Percentiles rank a stretch among this genome's conserved stretches.
phyloP scores from a whole-genome alignment of 352 stramenopile species.

The Aphanomyces stellatus region DNA sequence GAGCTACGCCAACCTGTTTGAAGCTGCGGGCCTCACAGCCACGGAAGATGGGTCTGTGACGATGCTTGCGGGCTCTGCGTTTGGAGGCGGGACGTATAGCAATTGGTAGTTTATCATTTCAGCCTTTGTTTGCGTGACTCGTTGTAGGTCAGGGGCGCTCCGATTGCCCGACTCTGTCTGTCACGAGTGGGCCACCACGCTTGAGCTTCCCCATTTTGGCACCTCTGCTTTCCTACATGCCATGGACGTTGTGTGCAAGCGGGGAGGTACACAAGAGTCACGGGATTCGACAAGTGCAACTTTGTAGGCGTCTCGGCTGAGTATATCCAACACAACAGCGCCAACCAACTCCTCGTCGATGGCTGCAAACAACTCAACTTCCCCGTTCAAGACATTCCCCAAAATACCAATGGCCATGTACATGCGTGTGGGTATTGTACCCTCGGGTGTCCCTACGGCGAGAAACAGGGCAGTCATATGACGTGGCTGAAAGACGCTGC shows the following conservation, averaged over 20 bases:
- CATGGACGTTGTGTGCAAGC: constrained; percentile 19
- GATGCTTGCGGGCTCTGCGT: constrained; percentile 21
- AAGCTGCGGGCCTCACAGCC: constrained; percentile 17
- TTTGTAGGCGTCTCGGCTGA: constrained; percentile 1
- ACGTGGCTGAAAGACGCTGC: constrained; percentile 22
- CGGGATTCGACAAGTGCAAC: too few species aligned
- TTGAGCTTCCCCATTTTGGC: constrained; percentile 23
- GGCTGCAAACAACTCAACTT: constrained; percentile 23
- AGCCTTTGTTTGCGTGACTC: neutral
- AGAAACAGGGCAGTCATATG: constrained; percentile 20
- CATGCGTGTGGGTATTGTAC: constrained; percentile 22
- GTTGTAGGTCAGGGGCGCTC: constrained; percentile 19
- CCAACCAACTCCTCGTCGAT: constrained; percentile 24
- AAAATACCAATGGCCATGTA: constrained; percentile 22
- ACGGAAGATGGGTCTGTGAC: constrained; percentile 23
- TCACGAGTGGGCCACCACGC: constrained; percentile 24
- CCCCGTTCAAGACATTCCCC: constrained; percentile 17
- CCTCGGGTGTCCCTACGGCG: constrained; percentile 23
- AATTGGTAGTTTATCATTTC: constrained; percentile 18
- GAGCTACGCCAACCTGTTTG: constrained; percentile 19
- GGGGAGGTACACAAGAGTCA: constrained; percentile 15
- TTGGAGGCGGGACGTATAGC: constrained; percentile 23
- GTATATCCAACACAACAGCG: constrained; percentile 21
- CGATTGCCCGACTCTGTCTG: constrained; percentile 21
- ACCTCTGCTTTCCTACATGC: constrained; percentile 14